Evolutionary conservation across 371 early-diverging fungal genomes (phyloP).

Genomic region (Rhizopus sp.): DNA sequence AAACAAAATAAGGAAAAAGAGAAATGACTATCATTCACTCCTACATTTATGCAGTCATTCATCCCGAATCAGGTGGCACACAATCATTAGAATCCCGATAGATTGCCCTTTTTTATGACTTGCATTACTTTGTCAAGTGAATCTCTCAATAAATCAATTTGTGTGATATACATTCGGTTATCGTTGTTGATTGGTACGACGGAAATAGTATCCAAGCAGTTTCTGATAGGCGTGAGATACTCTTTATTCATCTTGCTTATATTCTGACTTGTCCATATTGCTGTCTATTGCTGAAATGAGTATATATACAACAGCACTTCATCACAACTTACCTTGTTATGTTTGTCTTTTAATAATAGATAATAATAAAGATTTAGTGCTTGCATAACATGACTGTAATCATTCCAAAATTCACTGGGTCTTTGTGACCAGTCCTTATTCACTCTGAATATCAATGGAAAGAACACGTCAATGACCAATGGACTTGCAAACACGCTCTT

Average conservation of each 20-base stretch:
- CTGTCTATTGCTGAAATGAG: constrained; percentile 10
- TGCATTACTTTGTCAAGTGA: constrained; percentile 2
- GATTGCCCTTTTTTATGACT: no score
- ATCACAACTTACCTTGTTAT: constrained; percentile 18
- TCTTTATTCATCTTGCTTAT: constrained; percentile 7
- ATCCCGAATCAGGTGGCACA: constrained; percentile 3
- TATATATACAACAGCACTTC: constrained; percentile 3
- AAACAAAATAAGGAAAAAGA: background rate
- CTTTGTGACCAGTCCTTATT: constrained; percentile 8
- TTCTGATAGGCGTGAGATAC: constrained; percentile 5
- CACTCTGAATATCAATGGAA: constrained; percentile 20
- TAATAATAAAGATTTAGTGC: constrained; percentile 44
- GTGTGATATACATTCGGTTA: constrained; percentile 2
- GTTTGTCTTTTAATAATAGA: constrained; percentile 33
- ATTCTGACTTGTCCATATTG: constrained; percentile 10
- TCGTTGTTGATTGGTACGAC: constrained; percentile 1
- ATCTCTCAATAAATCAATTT: constrained; percentile 13
- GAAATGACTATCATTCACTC: background rate
- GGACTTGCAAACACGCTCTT: constrained; percentile 19
- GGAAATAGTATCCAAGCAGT: background rate
- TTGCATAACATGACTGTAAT: constrained; percentile 41
- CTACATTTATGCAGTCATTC: constrained; percentile 3
- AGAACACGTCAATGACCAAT: constrained; percentile 16
- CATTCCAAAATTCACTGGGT: constrained; percentile 25
- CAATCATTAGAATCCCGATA: no score